phyloP scores from a whole-genome alignment of 2,329 filamentous ascomycete species.

The Orbilia quercus region DNA sequence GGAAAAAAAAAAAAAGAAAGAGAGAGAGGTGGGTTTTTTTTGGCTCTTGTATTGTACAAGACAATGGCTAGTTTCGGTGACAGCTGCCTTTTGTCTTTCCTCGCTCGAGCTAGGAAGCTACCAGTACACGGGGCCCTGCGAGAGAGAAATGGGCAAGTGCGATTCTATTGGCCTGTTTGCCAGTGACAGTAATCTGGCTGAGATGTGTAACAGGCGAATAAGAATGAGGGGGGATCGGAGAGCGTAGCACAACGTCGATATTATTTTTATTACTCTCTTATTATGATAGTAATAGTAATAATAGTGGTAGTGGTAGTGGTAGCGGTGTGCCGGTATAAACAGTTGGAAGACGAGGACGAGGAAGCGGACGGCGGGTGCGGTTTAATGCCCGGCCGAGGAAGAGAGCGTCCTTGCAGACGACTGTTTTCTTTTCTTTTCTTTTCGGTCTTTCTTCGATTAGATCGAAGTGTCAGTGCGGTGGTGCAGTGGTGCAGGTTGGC shows the following conservation, averaged over 20 bases:
- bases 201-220: slow-evolving; percentile 8
- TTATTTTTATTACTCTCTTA: too few relatives aligned
- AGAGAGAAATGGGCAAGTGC: slow-evolving; percentile 56
- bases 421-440: slow-evolving; percentile 20
- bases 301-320: too few relatives aligned
- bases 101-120: slow-evolving; percentile 55
- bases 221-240: slow-evolving; percentile 37
- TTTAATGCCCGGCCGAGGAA: slow-evolving; percentile 19
- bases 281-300: too few relatives aligned
- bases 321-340: too few relatives aligned
- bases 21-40: background rate
- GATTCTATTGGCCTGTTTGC: slow-evolving; percentile 52
- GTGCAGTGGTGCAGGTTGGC: too few relatives aligned
- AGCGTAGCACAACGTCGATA: slow-evolving; percentile 32
- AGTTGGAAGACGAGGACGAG: slow-evolving; percentile 1
- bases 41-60: slow-evolving; percentile 40
- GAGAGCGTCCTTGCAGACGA: slow-evolving; percentile 8
- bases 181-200: background rate
- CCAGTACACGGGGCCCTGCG: slow-evolving; percentile 43
- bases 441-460: too few relatives aligned
- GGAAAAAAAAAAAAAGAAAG: slow-evolving; percentile 19
- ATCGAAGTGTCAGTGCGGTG: slow-evolving; percentile 9
- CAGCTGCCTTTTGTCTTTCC: slow-evolving; percentile 54
- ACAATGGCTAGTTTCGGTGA: slow-evolving; percentile 37
- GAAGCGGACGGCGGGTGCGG: background rate